Evolutionary conservation across 257 asterid genomes (phyloP), one percentile per base, ranked within the genome.

Genomic region (Ballota nigra): DNA sequence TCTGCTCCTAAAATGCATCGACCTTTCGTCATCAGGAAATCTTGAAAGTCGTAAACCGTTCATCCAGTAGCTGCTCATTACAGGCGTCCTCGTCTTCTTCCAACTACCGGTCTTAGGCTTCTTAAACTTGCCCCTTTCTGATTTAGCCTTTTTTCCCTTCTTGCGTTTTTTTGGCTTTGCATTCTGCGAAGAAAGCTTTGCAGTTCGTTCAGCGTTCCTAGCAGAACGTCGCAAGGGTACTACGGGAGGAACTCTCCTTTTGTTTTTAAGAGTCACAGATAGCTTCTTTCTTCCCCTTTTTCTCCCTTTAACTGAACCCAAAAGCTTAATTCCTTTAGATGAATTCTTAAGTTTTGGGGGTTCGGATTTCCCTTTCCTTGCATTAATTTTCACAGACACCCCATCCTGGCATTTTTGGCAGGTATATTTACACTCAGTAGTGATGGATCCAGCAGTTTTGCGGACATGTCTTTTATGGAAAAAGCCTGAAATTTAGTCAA

Each of bases 221-320:
- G 95, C 87, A 72, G 98, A 92, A 40, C 98, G 92, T n/a, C 98
- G 87, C 80, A 90, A 76, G 75, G 98, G 95, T 65, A 84, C 77
- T 69, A 77, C 84, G 56, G 84, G 20, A 45, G 85, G 71, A 75
- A 70, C 83, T 63, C 79, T 70, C 75, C 75, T 85, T 43, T 58
- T 83, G 59, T 66, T 85, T 79, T 63, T 78, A 19, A 79, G 75
- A n/a, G 78, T 80, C 75, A 68, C 73, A 63, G 47, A 72, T 70
- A 67, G 83, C 80, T 82, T 88, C 65, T 26, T 77, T 78, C 80
- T 85, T 43, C 81, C 84, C 71, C 15, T 71, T 45, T 68, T 77
- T 41, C 78, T 87, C 80, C 81, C 83, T 69, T 75, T 74, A 72
- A 78, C 83, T 22, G 86, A 69, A 69, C 55, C 79, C 68, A 84